Evolutionary conservation across 306 rosid species (phyloP).

Genomic region (Macrotyloma uniflorum): DNA sequence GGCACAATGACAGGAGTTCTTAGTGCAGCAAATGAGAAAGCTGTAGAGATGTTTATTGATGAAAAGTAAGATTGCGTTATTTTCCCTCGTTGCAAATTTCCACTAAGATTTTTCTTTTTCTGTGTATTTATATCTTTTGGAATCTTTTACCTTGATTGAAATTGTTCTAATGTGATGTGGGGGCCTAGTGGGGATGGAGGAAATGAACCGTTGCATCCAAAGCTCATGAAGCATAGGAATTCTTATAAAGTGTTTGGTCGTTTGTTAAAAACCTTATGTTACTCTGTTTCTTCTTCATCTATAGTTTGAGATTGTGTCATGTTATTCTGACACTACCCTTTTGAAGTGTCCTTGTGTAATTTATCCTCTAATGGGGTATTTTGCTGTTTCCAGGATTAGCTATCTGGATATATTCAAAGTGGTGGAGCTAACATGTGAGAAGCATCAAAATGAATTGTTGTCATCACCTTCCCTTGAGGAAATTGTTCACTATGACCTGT

Average conservation of each 20-base stretch:
- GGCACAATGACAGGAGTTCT: slow-evolving; percentile 99
- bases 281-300: not conserved
- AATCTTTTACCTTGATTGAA: not conserved
- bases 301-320: too few relatives aligned
- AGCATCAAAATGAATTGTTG: slow-evolving; percentile 71
- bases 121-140: not conserved
- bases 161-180: not conserved
- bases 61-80: slow-evolving; percentile 67
- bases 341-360: not conserved
- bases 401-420: slow-evolving; percentile 94
- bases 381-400: slow-evolving; percentile 64
- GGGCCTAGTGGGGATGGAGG: too few relatives aligned
- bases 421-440: slow-evolving; percentile 88
- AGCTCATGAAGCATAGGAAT: too few relatives aligned
- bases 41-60: slow-evolving; percentile 92
- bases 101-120: not conserved
- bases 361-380: slow-evolving; percentile 8
- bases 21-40: slow-evolving; percentile 99
- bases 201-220: too few relatives aligned
- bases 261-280: too few relatives aligned
- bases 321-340: not conserved
- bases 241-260: too few relatives aligned
- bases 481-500: slow-evolving; percentile 79
- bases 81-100: not conserved
- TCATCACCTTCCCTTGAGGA: slow-evolving; percentile 89